phyloP scores from a whole-genome alignment of 306 rosid genomes.

The Vigna trinervia region DNA sequence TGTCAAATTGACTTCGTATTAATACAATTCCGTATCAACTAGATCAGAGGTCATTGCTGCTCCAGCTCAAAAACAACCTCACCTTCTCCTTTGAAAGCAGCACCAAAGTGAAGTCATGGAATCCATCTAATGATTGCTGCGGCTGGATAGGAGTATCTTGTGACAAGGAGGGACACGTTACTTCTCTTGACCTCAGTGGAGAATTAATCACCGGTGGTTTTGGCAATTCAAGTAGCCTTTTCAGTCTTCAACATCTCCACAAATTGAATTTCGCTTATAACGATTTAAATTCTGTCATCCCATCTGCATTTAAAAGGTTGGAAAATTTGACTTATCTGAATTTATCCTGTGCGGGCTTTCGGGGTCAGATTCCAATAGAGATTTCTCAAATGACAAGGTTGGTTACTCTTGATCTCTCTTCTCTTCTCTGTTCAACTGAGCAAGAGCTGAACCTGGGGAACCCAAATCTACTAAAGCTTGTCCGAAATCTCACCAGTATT shows the following conservation, averaged over 20 bases:
- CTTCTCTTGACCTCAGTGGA: constrained; percentile 47
- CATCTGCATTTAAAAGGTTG: constrained; percentile 47
- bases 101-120: constrained; percentile 50
- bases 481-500: constrained; percentile 49
- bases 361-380: constrained; percentile 50
- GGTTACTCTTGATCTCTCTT: constrained; percentile 53
- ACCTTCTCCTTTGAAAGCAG: neutral
- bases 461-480: constrained; percentile 38
- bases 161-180: constrained; percentile 33
- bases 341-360: constrained; percentile 50
- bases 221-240: constrained; percentile 42
- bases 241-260: constrained; percentile 45
- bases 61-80: constrained; percentile 35
- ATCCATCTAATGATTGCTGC: constrained; percentile 45
- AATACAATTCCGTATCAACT: no score
- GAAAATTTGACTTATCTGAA: constrained; percentile 41
- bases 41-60: neutral
- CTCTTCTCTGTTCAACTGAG: neutral
- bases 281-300: constrained; percentile 36
- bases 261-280: constrained; percentile 46
- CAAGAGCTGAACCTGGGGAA: constrained; percentile 43
- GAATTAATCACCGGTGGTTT: constrained; percentile 48
- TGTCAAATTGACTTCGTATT: no score
- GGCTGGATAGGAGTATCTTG: constrained; percentile 62
- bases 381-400: constrained; percentile 54